Base-by-base conservation (phyloP, 1,284 basidiomycete species). In the Ustilago xerochloae region DNA sequence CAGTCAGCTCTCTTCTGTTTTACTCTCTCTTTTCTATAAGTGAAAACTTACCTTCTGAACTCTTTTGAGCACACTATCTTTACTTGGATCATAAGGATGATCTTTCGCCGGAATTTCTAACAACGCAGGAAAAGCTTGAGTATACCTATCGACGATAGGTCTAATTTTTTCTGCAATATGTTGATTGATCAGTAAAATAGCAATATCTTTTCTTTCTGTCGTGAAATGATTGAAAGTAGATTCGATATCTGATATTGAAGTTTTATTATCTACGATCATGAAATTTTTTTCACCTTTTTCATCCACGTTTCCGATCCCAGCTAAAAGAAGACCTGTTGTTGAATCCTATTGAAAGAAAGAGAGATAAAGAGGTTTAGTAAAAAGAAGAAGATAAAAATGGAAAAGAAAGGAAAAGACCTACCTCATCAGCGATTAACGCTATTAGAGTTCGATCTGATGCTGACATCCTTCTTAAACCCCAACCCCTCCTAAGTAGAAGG, bases 101-200 rank as follows among this genome's bases (percentile, higher is more conserved):
- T 87, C 94, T 85, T 96, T 96, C 55, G 92, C 93, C 18, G 97
- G 97, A 74, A 99, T 99, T 86, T 99, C 97, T 22, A 99, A 89
- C 33, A 99, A 86, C 0, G 97, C 94, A 22, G 97, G 97, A 87
- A 99, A 99, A 0, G 96, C 91, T 84, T 95, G 92, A 70, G 93
- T 91, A 84, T 99, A 99, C 77, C 91, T 91, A 86, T 99, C 97
- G 16, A 99, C 93, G 2, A 92, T 90, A 0, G 94, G 93, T 51
- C 97, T 88, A 79, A 99, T 99, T 88, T 93, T 93, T 87, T 99
- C 97, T 75, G 86, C 83, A 72, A 87, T 81, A 56, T 83, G 79
- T 51, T 84, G 82, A 60, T 81, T 84, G 71, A 84, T 84, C 8
- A 84, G 73, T 5, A 84, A 63, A 52, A 84, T 84, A 13, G 77